phyloP scores from a whole-genome alignment of 768 basidiomycete species.

The Russula griseocarnosa region DNA sequence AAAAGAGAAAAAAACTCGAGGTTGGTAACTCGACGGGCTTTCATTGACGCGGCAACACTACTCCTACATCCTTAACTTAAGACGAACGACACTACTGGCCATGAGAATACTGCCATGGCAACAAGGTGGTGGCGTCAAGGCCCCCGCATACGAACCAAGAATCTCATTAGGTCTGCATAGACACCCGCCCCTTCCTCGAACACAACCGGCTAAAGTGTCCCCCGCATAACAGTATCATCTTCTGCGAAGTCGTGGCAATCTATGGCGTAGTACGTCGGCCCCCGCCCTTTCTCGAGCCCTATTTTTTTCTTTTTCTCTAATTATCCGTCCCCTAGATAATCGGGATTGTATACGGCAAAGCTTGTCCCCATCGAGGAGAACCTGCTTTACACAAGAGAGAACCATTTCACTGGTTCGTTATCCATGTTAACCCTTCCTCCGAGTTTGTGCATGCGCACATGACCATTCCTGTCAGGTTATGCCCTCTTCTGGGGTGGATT shows the following conservation, averaged over 20 bases:
- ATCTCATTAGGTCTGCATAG: slow-evolving; percentile 77
- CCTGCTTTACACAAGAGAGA: slow-evolving; percentile 75
- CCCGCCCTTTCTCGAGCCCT: neutral
- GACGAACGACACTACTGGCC: too few relatives aligned
- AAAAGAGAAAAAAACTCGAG: too few relatives aligned
- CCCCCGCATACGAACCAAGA: slow-evolving; percentile 94
- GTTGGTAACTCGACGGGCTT: too few relatives aligned
- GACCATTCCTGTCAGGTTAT: slow-evolving; percentile 51
- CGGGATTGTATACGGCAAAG: slow-evolving; percentile 91
- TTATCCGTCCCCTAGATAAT: slow-evolving; percentile 80
- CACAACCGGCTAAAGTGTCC: too few relatives aligned
- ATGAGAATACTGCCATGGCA: too few relatives aligned
- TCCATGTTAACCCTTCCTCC: neutral
- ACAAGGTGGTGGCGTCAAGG: slow-evolving; percentile 77
- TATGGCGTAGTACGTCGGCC: slow-evolving; percentile 76
- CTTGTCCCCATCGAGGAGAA: slow-evolving; percentile 55
- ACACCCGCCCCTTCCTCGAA: neutral
- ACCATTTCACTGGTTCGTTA: slow-evolving; percentile 82
- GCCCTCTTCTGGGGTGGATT: slow-evolving; percentile 97
- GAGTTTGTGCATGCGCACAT: slow-evolving; percentile 20
- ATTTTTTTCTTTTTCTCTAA: neutral
- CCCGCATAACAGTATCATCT: slow-evolving; percentile 71
- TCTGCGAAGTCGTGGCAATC: slow-evolving; percentile 99
- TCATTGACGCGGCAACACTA: too few relatives aligned
- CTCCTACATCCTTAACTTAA: too few relatives aligned